Base-by-base conservation (phyloP, 1,139 yeast genomes). In the Magnusiomyces ingens region DNA sequence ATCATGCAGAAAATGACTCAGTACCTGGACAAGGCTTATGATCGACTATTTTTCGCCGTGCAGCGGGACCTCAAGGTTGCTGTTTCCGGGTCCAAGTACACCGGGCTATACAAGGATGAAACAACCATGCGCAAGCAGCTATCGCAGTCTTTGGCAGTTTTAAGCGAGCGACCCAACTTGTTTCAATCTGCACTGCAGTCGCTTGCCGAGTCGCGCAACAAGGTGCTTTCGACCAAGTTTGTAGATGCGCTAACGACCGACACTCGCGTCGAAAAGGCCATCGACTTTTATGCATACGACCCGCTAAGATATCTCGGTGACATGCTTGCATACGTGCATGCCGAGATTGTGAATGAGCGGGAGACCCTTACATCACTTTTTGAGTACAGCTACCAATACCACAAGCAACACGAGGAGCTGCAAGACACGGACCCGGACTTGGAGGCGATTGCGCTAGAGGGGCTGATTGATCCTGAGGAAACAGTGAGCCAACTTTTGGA, bases 291-390 rank as follows among this genome's bases (percentile, higher is more conserved):
- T 11, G 84, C 91, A 0, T 87, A 85, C 65, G 97, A 93, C 67
- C 88, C 96, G 1, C 73, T 82, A 18, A 75, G 96, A 55, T 90
- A 83, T 61, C 76, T 88, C 18, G 96, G 98, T 29, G 98, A 90
- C 66, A 77, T 93, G 36, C 71, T 93, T 48, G 99, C 99, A 0
- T 87, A 88, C 72, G 77, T 91, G 13, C 98, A 94, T 64, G 80
- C 94, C 0, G 78, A 89, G n/a, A 83, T 91, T 38, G 95, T 90
- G 3, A 87, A 88, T 67, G 99, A 94, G 67, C 77, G 82, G 41
- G 99, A 94, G 65, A 76, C 85, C 40, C 76, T 93, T 15, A 76
- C 77, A 6, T 76, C 78, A 11, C 64, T 84, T 53, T 76, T 84
- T 56, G 40, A 45, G 75, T 45, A 29, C 75, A 46, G 71, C 74